Percentiles rank a stretch among this genome's conserved stretches.
These are phyloP conservation scores for Cladorrhinum sp. DNA, from an alignment of 2,329 filamentous ascomycete genomes.

Conservation along the genomic window DNA sequence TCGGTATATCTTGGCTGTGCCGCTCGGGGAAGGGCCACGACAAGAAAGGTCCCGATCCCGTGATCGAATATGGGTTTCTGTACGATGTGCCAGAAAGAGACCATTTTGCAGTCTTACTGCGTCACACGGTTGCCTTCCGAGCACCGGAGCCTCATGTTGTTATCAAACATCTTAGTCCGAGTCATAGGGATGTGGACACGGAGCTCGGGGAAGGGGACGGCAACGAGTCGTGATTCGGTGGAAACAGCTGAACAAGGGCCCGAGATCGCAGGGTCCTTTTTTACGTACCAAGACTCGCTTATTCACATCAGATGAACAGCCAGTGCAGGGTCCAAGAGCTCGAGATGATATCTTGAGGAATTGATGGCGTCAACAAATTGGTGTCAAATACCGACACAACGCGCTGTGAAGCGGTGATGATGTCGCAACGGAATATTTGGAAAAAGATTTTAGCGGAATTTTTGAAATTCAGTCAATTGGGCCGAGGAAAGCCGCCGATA, in stretches of 20 bases:
- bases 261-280: slow-evolving; percentile 4
- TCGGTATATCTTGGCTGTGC: background rate
- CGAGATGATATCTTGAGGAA: background rate
- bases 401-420: slow-evolving; percentile 20
- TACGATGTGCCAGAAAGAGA: background rate
- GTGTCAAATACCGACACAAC: slow-evolving; percentile 20
- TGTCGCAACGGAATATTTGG: slow-evolving; percentile 2
- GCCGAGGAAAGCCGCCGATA: slow-evolving; percentile 30
- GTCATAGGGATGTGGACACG: slow-evolving; percentile 19
- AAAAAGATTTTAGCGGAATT: slow-evolving; percentile 16
- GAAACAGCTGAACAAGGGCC: no score
- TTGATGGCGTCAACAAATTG: slow-evolving; percentile 13
- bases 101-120: background rate
- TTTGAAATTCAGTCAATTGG: slow-evolving; percentile 19
- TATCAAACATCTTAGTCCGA: slow-evolving; percentile 12
- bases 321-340: background rate
- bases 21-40: background rate
- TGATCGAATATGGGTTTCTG: background rate
- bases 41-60: background rate
- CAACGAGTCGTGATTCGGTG: slow-evolving; percentile 8
- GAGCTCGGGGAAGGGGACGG: slow-evolving; percentile 10
- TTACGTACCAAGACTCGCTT: background rate
- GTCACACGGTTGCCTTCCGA: slow-evolving; percentile 11
- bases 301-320: slow-evolving; percentile 10
- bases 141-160: slow-evolving; percentile 12